Evolutionary conservation across 805 yeast species (phyloP).

Genomic region (Starmerella apis): DNA sequence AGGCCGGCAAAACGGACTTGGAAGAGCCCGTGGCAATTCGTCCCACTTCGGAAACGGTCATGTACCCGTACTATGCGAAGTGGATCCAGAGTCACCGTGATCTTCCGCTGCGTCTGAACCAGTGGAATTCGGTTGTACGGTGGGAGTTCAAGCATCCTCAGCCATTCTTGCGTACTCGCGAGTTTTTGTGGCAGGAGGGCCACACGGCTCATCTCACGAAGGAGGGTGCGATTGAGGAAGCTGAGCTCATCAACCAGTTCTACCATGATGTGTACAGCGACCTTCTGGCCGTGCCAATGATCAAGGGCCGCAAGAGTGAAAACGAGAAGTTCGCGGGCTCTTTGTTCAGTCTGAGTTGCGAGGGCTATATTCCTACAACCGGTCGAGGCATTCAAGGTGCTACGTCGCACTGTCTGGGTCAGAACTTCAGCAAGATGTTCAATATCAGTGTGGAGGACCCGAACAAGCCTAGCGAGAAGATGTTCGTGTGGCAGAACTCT

Average conservation of each 20-base stretch:
- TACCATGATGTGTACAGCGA: constrained; percentile 81
- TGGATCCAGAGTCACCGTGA: constrained; percentile 99
- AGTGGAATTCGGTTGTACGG: constrained; percentile 99
- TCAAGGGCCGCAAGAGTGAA: constrained; percentile 90
- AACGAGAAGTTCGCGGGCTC: constrained; percentile 99
- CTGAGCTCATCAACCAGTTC: constrained; percentile 70
- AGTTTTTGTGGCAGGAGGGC: constrained; percentile 99
- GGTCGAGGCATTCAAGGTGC: constrained; percentile 99
- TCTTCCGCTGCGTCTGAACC: constrained; percentile 89
- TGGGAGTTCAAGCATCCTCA: constrained; percentile 99
- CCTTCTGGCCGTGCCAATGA: constrained; percentile 91
- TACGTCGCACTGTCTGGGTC: constrained; percentile 95
- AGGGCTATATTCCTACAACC: constrained; percentile 94
- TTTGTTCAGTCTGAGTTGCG: constrained; percentile 86
- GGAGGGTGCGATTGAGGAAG: constrained; percentile 76
- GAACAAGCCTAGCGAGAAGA: constrained; percentile 63
- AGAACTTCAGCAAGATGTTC: constrained; percentile 97
- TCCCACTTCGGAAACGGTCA: constrained; percentile 98
- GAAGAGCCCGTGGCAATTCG: constrained; percentile 98
- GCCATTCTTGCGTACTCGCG: constrained; percentile 97
- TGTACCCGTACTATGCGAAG: constrained; percentile 98
- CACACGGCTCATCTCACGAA: constrained; percentile 91
- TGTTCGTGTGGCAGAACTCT: constrained; percentile 89
- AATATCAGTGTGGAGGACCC: constrained; percentile 93
- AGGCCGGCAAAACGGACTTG: constrained; percentile 84